phyloP scores from a whole-genome alignment of 805 yeast species.

The Cyberlindnera xylosilytica region DNA sequence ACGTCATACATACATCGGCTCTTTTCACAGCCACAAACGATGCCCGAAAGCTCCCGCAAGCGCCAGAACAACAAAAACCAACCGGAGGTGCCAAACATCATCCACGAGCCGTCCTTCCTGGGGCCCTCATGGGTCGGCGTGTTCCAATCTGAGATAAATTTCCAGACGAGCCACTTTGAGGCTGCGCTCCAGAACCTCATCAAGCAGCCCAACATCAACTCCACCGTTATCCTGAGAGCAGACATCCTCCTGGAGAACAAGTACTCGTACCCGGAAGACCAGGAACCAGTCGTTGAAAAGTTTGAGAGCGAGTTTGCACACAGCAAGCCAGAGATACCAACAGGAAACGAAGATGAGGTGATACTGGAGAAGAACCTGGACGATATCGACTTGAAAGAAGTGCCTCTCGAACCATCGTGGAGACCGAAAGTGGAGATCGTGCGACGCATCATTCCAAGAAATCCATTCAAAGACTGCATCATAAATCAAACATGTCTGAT shows the following conservation, averaged over 20 bases:
- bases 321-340: slow-evolving; percentile 33
- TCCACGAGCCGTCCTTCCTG: slow-evolving; percentile 39
- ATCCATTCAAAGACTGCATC: slow-evolving; percentile 79
- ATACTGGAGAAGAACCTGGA: slow-evolving; percentile 33
- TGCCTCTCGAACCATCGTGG: slow-evolving; percentile 25
- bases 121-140: slow-evolving; percentile 66
- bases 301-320: slow-evolving; percentile 26
- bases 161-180: slow-evolving; percentile 56
- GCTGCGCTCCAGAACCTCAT: slow-evolving; percentile 78
- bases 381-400: slow-evolving; percentile 39
- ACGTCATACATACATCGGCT: neutral
- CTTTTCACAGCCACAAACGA: neutral
- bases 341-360: slow-evolving; percentile 21
- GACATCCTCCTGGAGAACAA: slow-evolving; percentile 62
- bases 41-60: slow-evolving; percentile 15
- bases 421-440: slow-evolving; percentile 52
- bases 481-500: slow-evolving; percentile 81
- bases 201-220: slow-evolving; percentile 83
- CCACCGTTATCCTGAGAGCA: slow-evolving; percentile 86
- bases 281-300: slow-evolving; percentile 21
- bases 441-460: slow-evolving; percentile 88
- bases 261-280: slow-evolving; percentile 33
- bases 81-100: slow-evolving; percentile 37
- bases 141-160: slow-evolving; percentile 46
- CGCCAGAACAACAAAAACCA: slow-evolving; percentile 13